These are phyloP conservation scores for Citrus sp. DNA, from an alignment of 345 rosid species.

Conservation along the genomic window DNA sequence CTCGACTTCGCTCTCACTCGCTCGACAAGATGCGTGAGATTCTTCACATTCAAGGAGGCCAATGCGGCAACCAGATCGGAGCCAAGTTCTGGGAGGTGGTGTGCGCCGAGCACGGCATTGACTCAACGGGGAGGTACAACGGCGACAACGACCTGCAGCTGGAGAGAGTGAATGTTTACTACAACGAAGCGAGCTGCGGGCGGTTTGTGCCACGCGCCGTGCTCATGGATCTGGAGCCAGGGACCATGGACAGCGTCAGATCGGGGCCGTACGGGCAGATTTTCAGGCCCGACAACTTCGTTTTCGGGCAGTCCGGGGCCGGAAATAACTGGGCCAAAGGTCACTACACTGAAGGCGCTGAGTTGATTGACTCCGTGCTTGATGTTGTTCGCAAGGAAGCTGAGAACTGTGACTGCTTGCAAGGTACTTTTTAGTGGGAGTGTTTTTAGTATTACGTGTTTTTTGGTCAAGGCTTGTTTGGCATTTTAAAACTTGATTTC, in stretches of 20 bases:
- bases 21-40: constrained; percentile 60
- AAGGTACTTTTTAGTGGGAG: constrained; percentile 23
- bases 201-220: constrained; percentile 72
- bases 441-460: background rate
- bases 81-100: constrained; percentile 64
- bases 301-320: constrained; percentile 55
- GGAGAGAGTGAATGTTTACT: constrained; percentile 75
- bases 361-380: constrained; percentile 54
- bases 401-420: constrained; percentile 57
- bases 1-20: background rate
- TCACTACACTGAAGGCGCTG: constrained; percentile 56
- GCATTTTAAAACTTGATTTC: background rate
- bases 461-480: background rate
- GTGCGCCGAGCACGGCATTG: constrained; percentile 67
- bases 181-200: constrained; percentile 75
- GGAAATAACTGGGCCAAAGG: constrained; percentile 55
- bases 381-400: constrained; percentile 58
- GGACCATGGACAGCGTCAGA: constrained; percentile 80
- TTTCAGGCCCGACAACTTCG: constrained; percentile 52
- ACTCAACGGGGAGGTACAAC: constrained; percentile 59
- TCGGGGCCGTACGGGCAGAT: constrained; percentile 72
- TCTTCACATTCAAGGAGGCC: constrained; percentile 75
- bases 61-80: constrained; percentile 79
- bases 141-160: constrained; percentile 63
- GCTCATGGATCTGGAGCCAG: constrained; percentile 78